These are phyloP conservation scores for Tausonia pullulans DNA, from an alignment of 1,284 basidiomycete genomes.

Conservation along the genomic window DNA sequence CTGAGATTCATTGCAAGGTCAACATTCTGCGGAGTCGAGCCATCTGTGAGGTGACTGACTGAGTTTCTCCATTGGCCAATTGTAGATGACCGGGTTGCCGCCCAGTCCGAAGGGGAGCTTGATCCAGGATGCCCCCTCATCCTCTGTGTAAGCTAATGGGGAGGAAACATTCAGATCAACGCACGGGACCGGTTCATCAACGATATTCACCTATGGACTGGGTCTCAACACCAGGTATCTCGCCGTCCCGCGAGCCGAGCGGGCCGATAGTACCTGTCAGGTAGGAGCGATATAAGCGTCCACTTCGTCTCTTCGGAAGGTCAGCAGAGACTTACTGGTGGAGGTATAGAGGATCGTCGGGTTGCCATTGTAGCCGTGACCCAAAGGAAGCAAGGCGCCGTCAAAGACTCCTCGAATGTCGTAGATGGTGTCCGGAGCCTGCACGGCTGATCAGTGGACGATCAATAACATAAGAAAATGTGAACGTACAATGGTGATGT, in stretches of 20 bases:
- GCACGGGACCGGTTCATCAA: too few relatives aligned
- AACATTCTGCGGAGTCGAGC: neutral
- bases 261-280: constrained; percentile 14
- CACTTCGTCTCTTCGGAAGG: too few relatives aligned
- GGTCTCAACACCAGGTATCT: constrained; percentile 22
- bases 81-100: constrained; percentile 23
- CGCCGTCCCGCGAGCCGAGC: constrained; percentile 19
- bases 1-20: neutral
- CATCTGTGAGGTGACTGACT: neutral
- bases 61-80: constrained; percentile 15
- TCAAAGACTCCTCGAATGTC: constrained; percentile 25
- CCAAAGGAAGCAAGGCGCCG: constrained; percentile 18
- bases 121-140: constrained; percentile 23
- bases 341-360: constrained; percentile 23
- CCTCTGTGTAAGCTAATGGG: constrained; percentile 20
- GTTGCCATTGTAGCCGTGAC: constrained; percentile 18
- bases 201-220: constrained; percentile 11
- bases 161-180: neutral
- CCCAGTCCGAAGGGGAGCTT: constrained; percentile 20
- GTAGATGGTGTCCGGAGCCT: constrained; percentile 21
- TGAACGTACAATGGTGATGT: too few relatives aligned
- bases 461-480: too few relatives aligned
- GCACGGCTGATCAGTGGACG: neutral
- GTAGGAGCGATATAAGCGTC: too few relatives aligned
- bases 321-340: neutral